These are phyloP conservation scores for Staphylotrichum longicolle DNA, from an alignment of 495 filamentous ascomycete genomes.

Conservation along the genomic window DNA sequence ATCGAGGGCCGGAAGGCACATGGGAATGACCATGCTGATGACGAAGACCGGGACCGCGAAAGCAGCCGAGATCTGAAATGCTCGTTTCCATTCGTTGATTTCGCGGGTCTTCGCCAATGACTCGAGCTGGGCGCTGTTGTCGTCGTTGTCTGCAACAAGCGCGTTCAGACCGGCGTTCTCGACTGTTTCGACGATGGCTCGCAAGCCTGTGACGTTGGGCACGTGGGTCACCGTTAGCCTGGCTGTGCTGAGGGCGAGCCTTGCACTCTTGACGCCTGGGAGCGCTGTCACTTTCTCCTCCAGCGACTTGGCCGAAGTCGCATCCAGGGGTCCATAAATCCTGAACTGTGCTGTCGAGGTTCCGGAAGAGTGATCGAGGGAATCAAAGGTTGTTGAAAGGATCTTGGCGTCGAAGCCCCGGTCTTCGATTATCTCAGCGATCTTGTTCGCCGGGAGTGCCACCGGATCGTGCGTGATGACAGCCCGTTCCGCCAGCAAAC, in stretches of 20 bases:
- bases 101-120: conserved; percentile 95
- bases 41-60: conserved; percentile 93
- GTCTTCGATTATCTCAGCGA: conserved; percentile 88
- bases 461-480: conserved; percentile 77
- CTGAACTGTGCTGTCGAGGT: conserved; percentile 67
- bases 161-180: conserved; percentile 83
- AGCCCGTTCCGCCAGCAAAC: conserved; percentile 86
- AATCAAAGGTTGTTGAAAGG: conserved; percentile 56
- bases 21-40: conserved; percentile 87
- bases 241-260: conserved; percentile 66
- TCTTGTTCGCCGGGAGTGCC: conserved; percentile 65
- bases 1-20: conserved; percentile 69
- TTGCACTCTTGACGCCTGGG: conserved; percentile 69
- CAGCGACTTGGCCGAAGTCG: conserved; percentile 64
- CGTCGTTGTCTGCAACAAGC: conserved; percentile 82
- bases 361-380: conserved; percentile 45
- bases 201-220: conserved; percentile 69
- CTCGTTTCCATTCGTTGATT: conserved; percentile 84
- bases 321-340: conserved; percentile 75
- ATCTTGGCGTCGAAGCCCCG: conserved; percentile 88
- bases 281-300: conserved; percentile 64
- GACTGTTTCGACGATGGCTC: conserved; percentile 75
- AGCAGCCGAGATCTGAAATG: conserved; percentile 67
- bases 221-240: conserved; percentile 69
- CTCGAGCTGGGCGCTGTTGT: conserved; percentile 95